Evolutionary conservation across 345 rosid genomes (phyloP).

Genomic region (Excoecaria cochinchinensis): DNA sequence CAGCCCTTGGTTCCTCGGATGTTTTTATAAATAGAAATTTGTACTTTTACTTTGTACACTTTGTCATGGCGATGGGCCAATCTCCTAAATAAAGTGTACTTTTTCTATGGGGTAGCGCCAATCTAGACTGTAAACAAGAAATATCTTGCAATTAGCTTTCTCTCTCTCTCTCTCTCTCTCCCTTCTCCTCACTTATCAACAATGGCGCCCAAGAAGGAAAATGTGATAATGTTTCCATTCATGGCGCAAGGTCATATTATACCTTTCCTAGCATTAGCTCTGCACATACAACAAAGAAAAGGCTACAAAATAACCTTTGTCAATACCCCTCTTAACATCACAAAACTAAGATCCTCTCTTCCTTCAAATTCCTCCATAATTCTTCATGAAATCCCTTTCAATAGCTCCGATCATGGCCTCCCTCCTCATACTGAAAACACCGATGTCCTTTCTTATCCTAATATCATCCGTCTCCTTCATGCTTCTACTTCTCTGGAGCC

Average conservation of each 20-base stretch:
- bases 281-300: constrained; percentile 40
- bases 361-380: constrained; percentile 50
- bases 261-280: constrained; percentile 71
- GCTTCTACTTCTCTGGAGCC: constrained; percentile 55
- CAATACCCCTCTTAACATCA: constrained; percentile 62
- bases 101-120: too few species aligned
- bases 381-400: constrained; percentile 60
- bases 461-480: constrained; percentile 47
- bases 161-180: neutral
- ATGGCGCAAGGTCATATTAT: constrained; percentile 43
- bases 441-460: constrained; percentile 62
- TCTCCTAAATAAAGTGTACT: too few species aligned
- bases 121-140: too few species aligned
- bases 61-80: too few species aligned
- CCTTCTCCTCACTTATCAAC: neutral
- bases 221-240: constrained; percentile 3
- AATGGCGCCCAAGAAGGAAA: neutral
- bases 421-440: constrained; percentile 67
- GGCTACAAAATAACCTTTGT: constrained; percentile 39
- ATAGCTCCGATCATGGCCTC: constrained; percentile 61
- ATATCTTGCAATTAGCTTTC: too few species aligned
- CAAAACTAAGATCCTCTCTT: constrained; percentile 45
- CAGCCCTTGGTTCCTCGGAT: too few species aligned
- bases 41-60: too few species aligned
- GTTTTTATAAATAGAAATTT: too few species aligned